phyloP scores from a whole-genome alignment of 2,329 filamentous ascomycete species.

The Hymenoscyphus occultus region DNA sequence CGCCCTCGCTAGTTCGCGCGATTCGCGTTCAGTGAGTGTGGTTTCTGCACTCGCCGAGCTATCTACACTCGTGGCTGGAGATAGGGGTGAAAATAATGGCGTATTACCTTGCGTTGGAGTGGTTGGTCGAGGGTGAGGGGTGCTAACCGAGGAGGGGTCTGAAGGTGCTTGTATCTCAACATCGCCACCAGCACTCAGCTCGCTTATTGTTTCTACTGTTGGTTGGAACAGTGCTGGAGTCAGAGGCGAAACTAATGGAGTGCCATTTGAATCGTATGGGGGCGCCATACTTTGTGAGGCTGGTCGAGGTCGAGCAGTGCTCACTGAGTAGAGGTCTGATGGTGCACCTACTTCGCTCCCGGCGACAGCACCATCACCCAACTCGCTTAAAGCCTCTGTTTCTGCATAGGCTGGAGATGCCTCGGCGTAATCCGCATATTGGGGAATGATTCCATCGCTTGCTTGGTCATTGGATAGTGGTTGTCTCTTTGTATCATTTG shows the following conservation, averaged over 20 bases:
- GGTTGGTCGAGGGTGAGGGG: too few species aligned
- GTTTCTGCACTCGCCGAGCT: background rate
- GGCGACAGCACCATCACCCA: background rate
- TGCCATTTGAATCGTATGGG: background rate
- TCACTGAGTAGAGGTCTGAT: background rate
- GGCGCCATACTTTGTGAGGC: background rate
- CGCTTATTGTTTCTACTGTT: too few species aligned
- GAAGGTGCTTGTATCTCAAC: too few species aligned
- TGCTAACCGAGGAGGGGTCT: too few species aligned
- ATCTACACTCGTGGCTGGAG: too few species aligned
- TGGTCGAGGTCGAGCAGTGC: background rate
- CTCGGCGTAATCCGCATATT: background rate
- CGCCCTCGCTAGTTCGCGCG: background rate
- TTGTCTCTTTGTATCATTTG: background rate
- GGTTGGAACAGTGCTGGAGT: background rate
- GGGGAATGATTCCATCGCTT: background rate
- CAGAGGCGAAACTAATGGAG: background rate
- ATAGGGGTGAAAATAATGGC: too few species aligned
- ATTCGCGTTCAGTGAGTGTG: background rate
- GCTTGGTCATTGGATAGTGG: too few species aligned
- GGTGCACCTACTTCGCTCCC: background rate
- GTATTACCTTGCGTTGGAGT: too few species aligned
- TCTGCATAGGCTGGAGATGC: background rate
- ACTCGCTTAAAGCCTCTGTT: background rate
- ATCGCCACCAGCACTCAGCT: too few species aligned